Percentiles rank a stretch among this genome's conserved stretches.
These are phyloP conservation scores for Gliomastix tumulicola DNA, from an alignment of 2,329 filamentous ascomycete genomes.

Conservation along the genomic window DNA sequence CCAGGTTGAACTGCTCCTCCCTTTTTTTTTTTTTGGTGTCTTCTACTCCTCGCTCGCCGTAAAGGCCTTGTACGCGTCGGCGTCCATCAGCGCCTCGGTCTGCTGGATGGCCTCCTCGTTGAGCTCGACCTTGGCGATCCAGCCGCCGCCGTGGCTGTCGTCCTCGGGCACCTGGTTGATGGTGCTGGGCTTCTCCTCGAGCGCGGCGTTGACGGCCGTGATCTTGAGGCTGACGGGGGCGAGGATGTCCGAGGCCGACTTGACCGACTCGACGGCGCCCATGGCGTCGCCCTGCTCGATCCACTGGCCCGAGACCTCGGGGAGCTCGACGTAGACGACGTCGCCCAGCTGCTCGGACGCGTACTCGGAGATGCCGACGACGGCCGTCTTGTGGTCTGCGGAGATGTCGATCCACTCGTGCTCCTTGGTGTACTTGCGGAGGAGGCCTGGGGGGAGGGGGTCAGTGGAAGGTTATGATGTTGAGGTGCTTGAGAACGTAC, in stretches of 20 bases:
- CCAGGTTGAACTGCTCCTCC: too few relatives aligned
- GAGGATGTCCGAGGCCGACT: constrained; percentile 96
- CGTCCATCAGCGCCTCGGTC: constrained; percentile 70
- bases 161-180: constrained; percentile 91
- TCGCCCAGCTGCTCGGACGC: constrained; percentile 90
- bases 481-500: constrained; percentile 15
- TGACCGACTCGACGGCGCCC: constrained; percentile 78
- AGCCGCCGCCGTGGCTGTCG: constrained; percentile 67
- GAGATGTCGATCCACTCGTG: constrained; percentile 97
- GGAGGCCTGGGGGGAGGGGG: constrained; percentile 35
- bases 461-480: not conserved
- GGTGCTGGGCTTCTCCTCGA: constrained; percentile 78
- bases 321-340: constrained; percentile 95
- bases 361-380: constrained; percentile 81
- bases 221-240: constrained; percentile 76
- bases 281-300: constrained; percentile 74
- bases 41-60: constrained; percentile 37
- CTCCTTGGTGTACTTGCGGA: constrained; percentile 89
- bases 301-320: constrained; percentile 55
- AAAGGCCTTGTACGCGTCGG: constrained; percentile 70
- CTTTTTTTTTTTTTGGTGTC: too few relatives aligned
- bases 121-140: constrained; percentile 86
- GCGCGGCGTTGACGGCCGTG: constrained; percentile 60
- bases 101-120: constrained; percentile 58
- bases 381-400: constrained; percentile 74